phyloP scores from a whole-genome alignment of 805 yeast genomes.

The Sugiyamaella mastotermitis region DNA sequence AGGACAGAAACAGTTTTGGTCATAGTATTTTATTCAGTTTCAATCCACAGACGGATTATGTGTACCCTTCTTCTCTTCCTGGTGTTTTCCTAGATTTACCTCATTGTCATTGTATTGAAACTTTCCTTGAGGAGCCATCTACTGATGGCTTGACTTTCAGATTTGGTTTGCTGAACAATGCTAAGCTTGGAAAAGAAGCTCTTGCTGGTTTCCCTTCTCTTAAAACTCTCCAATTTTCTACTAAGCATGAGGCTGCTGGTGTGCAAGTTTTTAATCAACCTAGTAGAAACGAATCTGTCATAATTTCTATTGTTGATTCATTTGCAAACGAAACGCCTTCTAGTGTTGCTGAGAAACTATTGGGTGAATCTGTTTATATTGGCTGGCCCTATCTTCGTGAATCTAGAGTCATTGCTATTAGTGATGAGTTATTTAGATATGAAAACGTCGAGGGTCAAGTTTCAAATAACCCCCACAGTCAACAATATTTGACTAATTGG shows the following conservation, averaged over 20 bases:
- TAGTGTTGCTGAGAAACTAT: slow-evolving; percentile 57
- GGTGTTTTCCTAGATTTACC: slow-evolving; percentile 72
- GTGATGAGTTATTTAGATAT: slow-evolving; percentile 49
- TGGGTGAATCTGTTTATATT: slow-evolving; percentile 61
- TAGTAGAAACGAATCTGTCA: slow-evolving; percentile 74
- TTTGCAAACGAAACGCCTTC: slow-evolving; percentile 38
- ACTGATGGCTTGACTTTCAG: slow-evolving; percentile 32
- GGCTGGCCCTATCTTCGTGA: slow-evolving; percentile 92
- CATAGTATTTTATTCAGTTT: slow-evolving; percentile 57
- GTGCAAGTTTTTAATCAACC: slow-evolving; percentile 80
- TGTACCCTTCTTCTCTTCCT: slow-evolving; percentile 71
- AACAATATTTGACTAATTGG: slow-evolving; percentile 36
- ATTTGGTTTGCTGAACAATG: slow-evolving; percentile 58
- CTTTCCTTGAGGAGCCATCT: slow-evolving; percentile 46
- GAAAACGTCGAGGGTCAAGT: slow-evolving; percentile 26
- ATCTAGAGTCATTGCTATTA: slow-evolving; percentile 59
- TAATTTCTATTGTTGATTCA: slow-evolving; percentile 53
- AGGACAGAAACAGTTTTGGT: slow-evolving; percentile 69
- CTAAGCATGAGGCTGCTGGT: slow-evolving; percentile 49
- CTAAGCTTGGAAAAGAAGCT: slow-evolving; percentile 60
- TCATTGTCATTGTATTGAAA: slow-evolving; percentile 72
- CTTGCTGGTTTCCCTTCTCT: slow-evolving; percentile 90
- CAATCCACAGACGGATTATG: slow-evolving; percentile 66
- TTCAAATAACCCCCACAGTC: slow-evolving; percentile 33
- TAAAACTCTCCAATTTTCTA: slow-evolving; percentile 56